Percentiles rank a stretch among this genome's conserved stretches.
These are phyloP conservation scores for Blastocystis sp. DNA, from an alignment of 352 stramenopile genomes.

Conservation along the genomic window DNA sequence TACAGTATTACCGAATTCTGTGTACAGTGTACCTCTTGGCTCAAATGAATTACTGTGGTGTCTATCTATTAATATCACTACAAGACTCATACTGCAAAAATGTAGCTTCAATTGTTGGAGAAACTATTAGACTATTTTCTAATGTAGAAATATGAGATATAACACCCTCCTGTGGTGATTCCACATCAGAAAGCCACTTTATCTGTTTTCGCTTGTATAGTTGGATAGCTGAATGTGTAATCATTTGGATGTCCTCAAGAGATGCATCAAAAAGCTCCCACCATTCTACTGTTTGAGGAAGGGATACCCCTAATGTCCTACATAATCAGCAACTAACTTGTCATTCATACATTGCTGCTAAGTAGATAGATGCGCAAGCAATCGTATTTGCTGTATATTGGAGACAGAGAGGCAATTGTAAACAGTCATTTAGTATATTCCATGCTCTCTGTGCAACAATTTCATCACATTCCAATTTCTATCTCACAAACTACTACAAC, in stretches of 20 bases:
- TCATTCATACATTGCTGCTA: slow-evolving; percentile 26
- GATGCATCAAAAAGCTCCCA: slow-evolving; percentile 55
- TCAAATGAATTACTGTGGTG: too few relatives aligned
- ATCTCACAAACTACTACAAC: not conserved
- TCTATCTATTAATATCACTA: too few relatives aligned
- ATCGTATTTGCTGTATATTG: slow-evolving; percentile 21
- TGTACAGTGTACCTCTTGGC: too few relatives aligned
- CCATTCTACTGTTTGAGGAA: slow-evolving; percentile 17
- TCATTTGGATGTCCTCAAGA: slow-evolving; percentile 26
- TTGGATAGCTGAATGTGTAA: not conserved
- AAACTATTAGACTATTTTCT: not conserved
- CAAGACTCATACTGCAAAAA: not conserved
- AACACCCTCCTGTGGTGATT: not conserved
- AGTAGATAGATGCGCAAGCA: slow-evolving; percentile 44
- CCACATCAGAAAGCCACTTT: slow-evolving; percentile 9
- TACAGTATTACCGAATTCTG: too few relatives aligned
- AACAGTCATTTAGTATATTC: slow-evolving; percentile 65
- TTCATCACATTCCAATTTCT: slow-evolving; percentile 34
- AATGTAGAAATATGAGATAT: not conserved
- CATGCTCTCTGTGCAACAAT: slow-evolving; percentile 34
- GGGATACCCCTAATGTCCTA: slow-evolving; percentile 28
- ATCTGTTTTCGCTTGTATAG: slow-evolving; percentile 26
- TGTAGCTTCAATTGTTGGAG: not conserved
- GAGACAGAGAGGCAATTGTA: slow-evolving; percentile 29
- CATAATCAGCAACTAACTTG: not conserved